Base-by-base conservation (phyloP, 768 basidiomycete genomes). In the Hypholoma fasciculare region DNA sequence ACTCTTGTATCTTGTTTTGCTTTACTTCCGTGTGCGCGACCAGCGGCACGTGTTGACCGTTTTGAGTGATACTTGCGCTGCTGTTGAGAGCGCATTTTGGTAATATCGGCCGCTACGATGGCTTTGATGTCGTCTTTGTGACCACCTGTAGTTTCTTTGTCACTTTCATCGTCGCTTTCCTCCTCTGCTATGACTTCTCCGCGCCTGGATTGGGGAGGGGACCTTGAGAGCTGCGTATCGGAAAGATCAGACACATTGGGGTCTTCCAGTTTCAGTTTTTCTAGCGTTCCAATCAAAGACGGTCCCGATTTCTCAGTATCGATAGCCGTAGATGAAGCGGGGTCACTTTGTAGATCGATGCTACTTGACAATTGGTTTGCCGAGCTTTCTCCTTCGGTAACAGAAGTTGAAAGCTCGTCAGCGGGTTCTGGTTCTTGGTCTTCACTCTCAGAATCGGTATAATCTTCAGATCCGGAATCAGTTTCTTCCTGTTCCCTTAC, bases 41-140 rank as follows among this genome's bases (percentile, higher is more conserved):
- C 90, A 27, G 79, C 83, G 55, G 84, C 78, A 54, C 83, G 81
- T 3, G 78, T 78, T 7, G 82, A 79, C 60, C 86, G 83, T 71
- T 88, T 91, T 1, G 90, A 85, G 74, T 96, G 94, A 68, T 90
- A 83, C 69, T 91, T 92, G 57, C 82, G 80, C 66, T 89, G 81
- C 64, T 90, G 81, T 57, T 82, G 82, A 17, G 82, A 79, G 3
- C 84, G 86, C 50, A 73, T 66, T 66, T 84, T 87, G 2, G 78
- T 72, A 17, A 92, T 73, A 63, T 93, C 86, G 11, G 79, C 74
- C 4, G 84, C 75, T 17, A 93, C 89, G 49, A 82, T 83, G 20
- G 80, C 77, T 59, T 82, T 82, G 49, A 94, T 75, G 14, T 80
- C 80, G 11, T 30, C 49, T 48, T 43, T 57, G 3, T 50, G 46